Base-by-base conservation (phyloP, 169 alveolate genomes). In the Plasmodium reichenowi region DNA sequence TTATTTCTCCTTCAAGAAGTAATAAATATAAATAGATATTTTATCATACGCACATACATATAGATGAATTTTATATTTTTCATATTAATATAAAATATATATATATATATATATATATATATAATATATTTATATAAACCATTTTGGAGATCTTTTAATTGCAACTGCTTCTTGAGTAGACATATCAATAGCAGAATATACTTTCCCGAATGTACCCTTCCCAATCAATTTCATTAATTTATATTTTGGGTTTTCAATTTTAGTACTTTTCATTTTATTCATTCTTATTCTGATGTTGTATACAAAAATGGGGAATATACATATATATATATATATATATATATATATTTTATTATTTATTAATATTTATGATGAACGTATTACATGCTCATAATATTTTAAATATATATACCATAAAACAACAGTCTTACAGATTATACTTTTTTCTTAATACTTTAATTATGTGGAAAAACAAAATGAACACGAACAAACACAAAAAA, bases 151-250 rank as follows among this genome's bases (percentile, higher is more conserved):
- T 9, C 90, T 59, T 43, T 80, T 80, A 52, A 80, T 80, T 24
- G 90, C 90, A 24, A 80, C 90, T n/a, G 76, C 52, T 45, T 80
- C 90, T 52, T 80, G 90, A 10, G 90, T 80, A 62, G 62, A 32
- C 15, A 80, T 22, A 22, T 80, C 90, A 26, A 80, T 68, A 12
- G 90, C 90, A 15, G 48, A 80, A 32, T 80, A 80, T 58, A 80
- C 90, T 47, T 80, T 80, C 20, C 90, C 90, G 47, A 80, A 80
- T 13, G 90, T 80, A 20, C 90, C 90, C 50, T 68, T 66, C 58
- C 90, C 90, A 24, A 80, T 80, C 12, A 80, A 66, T 56, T 80
- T 80, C 6, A 67, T 52, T 48, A 80, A 67, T 60, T 68, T 80
- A 38, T 80, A 80, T 13, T 68, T 24, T 24, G 83, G 90, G 15